These are phyloP conservation scores for Aspergillaceae sp. DNA, from an alignment of 2,329 filamentous ascomycete species.

Conservation along the genomic window DNA sequence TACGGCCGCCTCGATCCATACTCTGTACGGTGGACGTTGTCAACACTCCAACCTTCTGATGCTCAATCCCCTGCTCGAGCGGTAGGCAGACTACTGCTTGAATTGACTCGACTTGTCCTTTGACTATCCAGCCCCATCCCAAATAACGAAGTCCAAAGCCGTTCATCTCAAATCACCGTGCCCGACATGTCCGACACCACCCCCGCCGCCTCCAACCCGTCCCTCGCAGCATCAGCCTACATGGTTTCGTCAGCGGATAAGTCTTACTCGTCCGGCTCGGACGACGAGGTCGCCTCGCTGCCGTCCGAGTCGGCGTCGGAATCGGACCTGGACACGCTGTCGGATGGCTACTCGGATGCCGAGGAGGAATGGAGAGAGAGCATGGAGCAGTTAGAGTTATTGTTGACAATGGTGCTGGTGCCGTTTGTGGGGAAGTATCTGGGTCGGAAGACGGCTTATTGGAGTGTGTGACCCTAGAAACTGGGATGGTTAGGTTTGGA, in stretches of 20 bases:
- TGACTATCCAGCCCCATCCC: too few relatives aligned
- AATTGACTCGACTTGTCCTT: slow-evolving; percentile 1
- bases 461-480: slow-evolving; percentile 53
- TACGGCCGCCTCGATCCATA: background rate
- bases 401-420: slow-evolving; percentile 89
- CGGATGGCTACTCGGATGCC: slow-evolving; percentile 64
- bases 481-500: too few relatives aligned
- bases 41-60: slow-evolving; percentile 7
- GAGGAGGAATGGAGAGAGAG: slow-evolving; percentile 93
- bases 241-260: slow-evolving; percentile 26
- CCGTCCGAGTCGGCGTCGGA: slow-evolving; percentile 32
- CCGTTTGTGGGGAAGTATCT: slow-evolving; percentile 93
- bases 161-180: too few relatives aligned
- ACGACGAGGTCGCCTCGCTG: slow-evolving; percentile 37
- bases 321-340: slow-evolving; percentile 37
- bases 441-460: slow-evolving; percentile 89
- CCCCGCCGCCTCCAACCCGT: slow-evolving; percentile 24
- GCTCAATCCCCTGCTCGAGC: slow-evolving; percentile 14
- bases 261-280: slow-evolving; percentile 13
- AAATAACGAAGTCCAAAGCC: too few relatives aligned
- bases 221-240: slow-evolving; percentile 32
- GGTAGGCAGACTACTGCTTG: slow-evolving; percentile 33
- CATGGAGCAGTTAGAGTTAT: slow-evolving; percentile 82
- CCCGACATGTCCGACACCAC: slow-evolving; percentile 21
- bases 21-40: background rate